phyloP scores from a whole-genome alignment of 176 grass and related monocot species.

The Echinochloa phyllopogon region DNA sequence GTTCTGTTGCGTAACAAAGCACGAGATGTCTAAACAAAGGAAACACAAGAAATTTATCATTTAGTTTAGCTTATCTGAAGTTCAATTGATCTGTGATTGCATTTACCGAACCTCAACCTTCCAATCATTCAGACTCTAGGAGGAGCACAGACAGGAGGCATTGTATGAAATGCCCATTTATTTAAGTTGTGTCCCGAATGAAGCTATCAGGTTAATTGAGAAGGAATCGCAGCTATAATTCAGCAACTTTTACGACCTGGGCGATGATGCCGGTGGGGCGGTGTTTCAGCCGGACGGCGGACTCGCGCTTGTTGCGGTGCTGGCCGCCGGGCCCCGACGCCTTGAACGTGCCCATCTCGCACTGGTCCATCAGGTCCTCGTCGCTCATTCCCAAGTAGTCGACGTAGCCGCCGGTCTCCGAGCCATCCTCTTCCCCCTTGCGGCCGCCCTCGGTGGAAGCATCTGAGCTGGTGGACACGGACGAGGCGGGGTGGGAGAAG shows the following conservation, averaged over 20 bases:
- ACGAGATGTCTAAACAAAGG: neutral
- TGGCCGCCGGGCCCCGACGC: constrained; percentile 86
- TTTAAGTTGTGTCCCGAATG: neutral
- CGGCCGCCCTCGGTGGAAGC: constrained; percentile 4
- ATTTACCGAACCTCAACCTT: constrained; percentile 1
- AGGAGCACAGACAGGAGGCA: neutral
- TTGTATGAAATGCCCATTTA: neutral
- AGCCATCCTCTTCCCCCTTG: constrained; percentile 5
- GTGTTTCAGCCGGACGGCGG: constrained; percentile 79
- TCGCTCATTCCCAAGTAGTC: constrained; percentile 74
- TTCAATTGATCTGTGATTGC: neutral
- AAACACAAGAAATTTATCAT: neutral
- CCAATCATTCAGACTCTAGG: neutral
- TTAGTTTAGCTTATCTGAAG: neutral
- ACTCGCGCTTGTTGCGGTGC: constrained; percentile 98
- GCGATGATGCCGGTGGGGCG: constrained; percentile 84
- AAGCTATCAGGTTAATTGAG: neutral
- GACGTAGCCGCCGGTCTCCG: neutral
- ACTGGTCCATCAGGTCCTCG: constrained; percentile 83
- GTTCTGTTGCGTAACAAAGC: neutral
- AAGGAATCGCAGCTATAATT: neutral
- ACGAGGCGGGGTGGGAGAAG: constrained; percentile 34
- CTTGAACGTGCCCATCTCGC: constrained; percentile 90
- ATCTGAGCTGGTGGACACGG: constrained; percentile 45
- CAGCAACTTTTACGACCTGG: constrained; percentile 51